Conservation (phyloP, 1,139 yeast species). For the Wickerhamomyces sp. region DNA sequence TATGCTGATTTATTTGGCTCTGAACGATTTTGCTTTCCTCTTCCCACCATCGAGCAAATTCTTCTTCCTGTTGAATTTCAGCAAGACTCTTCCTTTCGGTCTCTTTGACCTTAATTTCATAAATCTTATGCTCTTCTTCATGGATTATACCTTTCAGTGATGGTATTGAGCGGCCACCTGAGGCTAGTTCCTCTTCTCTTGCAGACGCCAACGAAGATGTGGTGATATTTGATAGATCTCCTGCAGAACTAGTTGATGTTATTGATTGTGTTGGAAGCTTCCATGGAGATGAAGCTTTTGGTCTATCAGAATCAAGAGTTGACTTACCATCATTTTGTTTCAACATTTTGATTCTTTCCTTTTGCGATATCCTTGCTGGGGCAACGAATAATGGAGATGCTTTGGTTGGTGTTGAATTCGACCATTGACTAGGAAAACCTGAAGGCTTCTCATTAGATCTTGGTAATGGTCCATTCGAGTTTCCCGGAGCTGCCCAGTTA, state of each 20-base stretch:
- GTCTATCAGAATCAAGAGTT: background rate
- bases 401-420: background rate
- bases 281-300: constrained; percentile 13
- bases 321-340: constrained; percentile 6
- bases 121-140: constrained; percentile 46
- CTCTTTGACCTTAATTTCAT: constrained; percentile 32
- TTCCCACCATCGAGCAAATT: constrained; percentile 80
- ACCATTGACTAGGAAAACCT: background rate
- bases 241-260: background rate
- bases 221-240: constrained; percentile 5
- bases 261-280: constrained; percentile 5
- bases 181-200: constrained; percentile 17
- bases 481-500: constrained; percentile 1
- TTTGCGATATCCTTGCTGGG: constrained; percentile 20
- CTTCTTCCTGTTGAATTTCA: constrained; percentile 76
- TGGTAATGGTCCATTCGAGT: background rate
- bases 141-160: constrained; percentile 36
- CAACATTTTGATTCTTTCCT: constrained; percentile 22
- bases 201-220: constrained; percentile 15
- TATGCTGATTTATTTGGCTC: constrained; percentile 26
- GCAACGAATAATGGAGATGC: background rate
- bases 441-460: background rate
- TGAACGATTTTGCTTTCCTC: constrained; percentile 63
- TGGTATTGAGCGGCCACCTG: constrained; percentile 10
- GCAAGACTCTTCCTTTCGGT: constrained; percentile 40